A percentile compares a stretch with the other conserved stretches of the same genome.
phyloP scores from a whole-genome alignment of 2,329 filamentous ascomycete species.

The Penicillium sp. region DNA sequence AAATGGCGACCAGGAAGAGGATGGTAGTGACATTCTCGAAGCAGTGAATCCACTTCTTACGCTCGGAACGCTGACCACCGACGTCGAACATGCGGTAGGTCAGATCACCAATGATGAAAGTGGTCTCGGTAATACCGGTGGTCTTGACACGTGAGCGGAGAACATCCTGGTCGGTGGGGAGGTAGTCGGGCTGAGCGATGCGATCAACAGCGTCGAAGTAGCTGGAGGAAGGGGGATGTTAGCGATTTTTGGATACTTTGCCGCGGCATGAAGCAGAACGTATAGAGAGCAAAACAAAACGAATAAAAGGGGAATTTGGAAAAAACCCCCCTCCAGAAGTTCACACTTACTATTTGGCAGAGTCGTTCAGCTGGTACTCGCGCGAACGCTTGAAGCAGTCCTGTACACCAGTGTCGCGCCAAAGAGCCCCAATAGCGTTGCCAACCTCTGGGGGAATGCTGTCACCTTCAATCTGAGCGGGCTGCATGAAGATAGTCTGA shows the following conservation, averaged over 20 bases:
- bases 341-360: conserved; percentile 84
- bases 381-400: conserved; percentile 94
- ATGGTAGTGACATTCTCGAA: conserved; percentile 98
- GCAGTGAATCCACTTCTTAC: conserved; percentile 99
- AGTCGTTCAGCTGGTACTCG: conserved; percentile 96
- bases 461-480: conserved; percentile 93
- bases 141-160: conserved; percentile 96
- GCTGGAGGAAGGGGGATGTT: conserved; percentile 52
- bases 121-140: conserved; percentile 95
- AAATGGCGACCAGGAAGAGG: conserved; percentile 94
- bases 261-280: not conserved
- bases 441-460: conserved; percentile 93
- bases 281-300: not conserved
- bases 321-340: not conserved
- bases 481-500: conserved; percentile 98
- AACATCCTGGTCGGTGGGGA: conserved; percentile 93
- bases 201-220: conserved; percentile 96
- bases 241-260: not conserved
- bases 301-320: too few relatives aligned
- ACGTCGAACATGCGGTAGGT: conserved; percentile 98
- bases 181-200: conserved; percentile 87
- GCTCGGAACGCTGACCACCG: conserved; percentile 90
- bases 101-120: conserved; percentile 90
- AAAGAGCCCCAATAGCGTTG: conserved; percentile 86
- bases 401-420: conserved; percentile 91